Evolutionary conservation across 2,329 filamentous ascomycete genomes (phyloP).

Genomic region (Aspergillus fijiensis): DNA sequence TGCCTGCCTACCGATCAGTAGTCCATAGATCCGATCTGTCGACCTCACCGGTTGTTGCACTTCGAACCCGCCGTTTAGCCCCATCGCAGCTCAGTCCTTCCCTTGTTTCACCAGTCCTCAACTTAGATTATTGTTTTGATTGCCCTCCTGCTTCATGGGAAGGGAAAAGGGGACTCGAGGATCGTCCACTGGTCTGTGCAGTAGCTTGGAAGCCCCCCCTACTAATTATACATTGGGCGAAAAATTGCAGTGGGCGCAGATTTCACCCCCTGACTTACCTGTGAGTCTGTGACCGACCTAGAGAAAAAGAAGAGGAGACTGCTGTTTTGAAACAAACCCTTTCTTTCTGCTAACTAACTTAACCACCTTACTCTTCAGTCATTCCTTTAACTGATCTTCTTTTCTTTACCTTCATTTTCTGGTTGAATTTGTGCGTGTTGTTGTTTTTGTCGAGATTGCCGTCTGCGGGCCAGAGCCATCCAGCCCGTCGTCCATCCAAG

Average conservation of each 20-base stretch:
- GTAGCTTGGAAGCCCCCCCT: slow-evolving; percentile 12
- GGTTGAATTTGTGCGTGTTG: neutral
- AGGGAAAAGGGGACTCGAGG: slow-evolving; percentile 20
- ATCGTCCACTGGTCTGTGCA: slow-evolving; percentile 21
- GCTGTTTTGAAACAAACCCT: neutral
- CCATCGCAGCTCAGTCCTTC: slow-evolving; percentile 3
- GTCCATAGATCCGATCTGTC: no score
- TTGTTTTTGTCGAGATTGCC: neutral
- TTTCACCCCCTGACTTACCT: slow-evolving; percentile 6
- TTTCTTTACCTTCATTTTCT: neutral
- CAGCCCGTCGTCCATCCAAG: neutral
- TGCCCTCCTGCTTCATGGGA: neutral
- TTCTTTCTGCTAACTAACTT: neutral
- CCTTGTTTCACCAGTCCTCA: slow-evolving; percentile 5
- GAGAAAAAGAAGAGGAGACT: neutral
- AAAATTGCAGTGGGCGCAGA: neutral
- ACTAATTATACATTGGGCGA: slow-evolving; percentile 8
- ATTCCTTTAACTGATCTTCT: neutral
- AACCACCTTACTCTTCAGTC: neutral
- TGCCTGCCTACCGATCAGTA: no score
- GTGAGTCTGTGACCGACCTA: neutral
- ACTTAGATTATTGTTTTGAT: slow-evolving; percentile 3
- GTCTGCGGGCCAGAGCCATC: slow-evolving; percentile 1
- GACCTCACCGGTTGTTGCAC: no score
- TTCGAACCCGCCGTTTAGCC: neutral